Evolutionary conservation across 805 yeast genomes (phyloP).

Genomic region (Lipomyces yamanashiensis): DNA sequence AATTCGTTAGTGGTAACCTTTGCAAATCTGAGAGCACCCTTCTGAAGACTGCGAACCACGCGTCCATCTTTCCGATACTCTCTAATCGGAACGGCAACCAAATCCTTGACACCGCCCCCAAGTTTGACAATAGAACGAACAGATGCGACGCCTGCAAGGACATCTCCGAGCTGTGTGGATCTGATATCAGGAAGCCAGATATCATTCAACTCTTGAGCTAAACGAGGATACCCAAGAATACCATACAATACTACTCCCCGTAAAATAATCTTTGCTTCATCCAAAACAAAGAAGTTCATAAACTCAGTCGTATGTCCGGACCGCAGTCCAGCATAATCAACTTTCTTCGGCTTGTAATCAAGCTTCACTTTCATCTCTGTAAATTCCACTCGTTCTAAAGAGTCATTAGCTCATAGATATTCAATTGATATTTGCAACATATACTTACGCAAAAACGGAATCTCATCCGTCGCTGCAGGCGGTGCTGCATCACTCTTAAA

Average conservation of each 20-base stretch:
- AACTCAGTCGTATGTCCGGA: constrained; percentile 88
- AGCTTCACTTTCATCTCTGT: constrained; percentile 61
- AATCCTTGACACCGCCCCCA: constrained; percentile 75
- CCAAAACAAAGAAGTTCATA: constrained; percentile 84
- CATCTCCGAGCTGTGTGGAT: constrained; percentile 77
- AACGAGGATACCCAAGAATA: constrained; percentile 67
- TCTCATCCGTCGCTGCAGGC: constrained; percentile 30
- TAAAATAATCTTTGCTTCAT: constrained; percentile 76
- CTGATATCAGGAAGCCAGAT: constrained; percentile 89
- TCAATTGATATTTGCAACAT: background rate
- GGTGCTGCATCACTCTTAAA: constrained; percentile 64
- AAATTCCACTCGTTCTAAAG: constrained; percentile 58
- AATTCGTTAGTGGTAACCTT: constrained; percentile 80
- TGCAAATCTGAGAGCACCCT: constrained; percentile 75
- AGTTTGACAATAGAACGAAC: constrained; percentile 75
- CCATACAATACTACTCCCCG: constrained; percentile 72
- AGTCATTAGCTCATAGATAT: background rate
- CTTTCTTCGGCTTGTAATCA: constrained; percentile 89
- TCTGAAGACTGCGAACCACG: constrained; percentile 68
- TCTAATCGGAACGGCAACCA: constrained; percentile 71
- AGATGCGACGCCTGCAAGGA: constrained; percentile 84
- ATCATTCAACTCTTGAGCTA: constrained; percentile 61
- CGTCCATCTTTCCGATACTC: constrained; percentile 79
- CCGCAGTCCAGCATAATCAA: constrained; percentile 81
- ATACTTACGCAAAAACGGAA: constrained; percentile 36